phyloP scores from a whole-genome alignment of 805 yeast species.

The Hanseniaspora occidentalis region DNA sequence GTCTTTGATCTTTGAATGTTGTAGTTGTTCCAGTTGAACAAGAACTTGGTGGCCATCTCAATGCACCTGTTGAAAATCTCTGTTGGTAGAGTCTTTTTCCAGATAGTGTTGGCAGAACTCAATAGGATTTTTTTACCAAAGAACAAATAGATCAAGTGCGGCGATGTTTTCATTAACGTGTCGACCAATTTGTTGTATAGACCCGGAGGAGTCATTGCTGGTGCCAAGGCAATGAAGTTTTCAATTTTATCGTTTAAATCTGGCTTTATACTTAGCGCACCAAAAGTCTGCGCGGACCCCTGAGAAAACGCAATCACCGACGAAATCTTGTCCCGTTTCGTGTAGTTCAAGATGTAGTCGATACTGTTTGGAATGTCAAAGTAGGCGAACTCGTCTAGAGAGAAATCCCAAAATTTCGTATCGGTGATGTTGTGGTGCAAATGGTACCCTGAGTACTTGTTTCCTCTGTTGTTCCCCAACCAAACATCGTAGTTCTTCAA shows the following conservation, averaged over 20 bases:
- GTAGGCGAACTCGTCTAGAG: slow-evolving; percentile 82
- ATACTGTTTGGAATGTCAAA: slow-evolving; percentile 81
- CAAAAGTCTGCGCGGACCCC: slow-evolving; percentile 90
- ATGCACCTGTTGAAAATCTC: slow-evolving; percentile 32
- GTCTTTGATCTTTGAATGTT: slow-evolving; percentile 70
- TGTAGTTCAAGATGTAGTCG: slow-evolving; percentile 49
- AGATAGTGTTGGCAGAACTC: slow-evolving; percentile 56
- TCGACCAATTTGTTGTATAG: slow-evolving; percentile 66
- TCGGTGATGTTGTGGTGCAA: slow-evolving; percentile 29
- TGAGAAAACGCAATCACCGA: slow-evolving; percentile 79
- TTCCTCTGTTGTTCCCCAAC: slow-evolving; percentile 88
- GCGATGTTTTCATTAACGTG: slow-evolving; percentile 62
- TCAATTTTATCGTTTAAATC: slow-evolving; percentile 43
- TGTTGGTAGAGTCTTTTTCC: slow-evolving; percentile 42
- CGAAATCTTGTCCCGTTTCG: slow-evolving; percentile 26
- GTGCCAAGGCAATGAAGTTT: slow-evolving; percentile 72
- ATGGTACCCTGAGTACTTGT: slow-evolving; percentile 84
- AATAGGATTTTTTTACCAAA: slow-evolving; percentile 68
- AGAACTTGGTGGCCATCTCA: slow-evolving; percentile 50
- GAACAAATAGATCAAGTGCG: slow-evolving; percentile 51
- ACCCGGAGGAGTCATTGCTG: slow-evolving; percentile 89
- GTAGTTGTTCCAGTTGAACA: slow-evolving; percentile 69
- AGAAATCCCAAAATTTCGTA: slow-evolving; percentile 69
- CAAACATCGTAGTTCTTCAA: slow-evolving; percentile 79
- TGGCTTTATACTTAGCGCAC: slow-evolving; percentile 57